Evolutionary conservation across 2,329 filamentous ascomycete species (phyloP), one percentile per base, ranked within the genome.

Genomic region (Fusarium pseudocircinatum): DNA sequence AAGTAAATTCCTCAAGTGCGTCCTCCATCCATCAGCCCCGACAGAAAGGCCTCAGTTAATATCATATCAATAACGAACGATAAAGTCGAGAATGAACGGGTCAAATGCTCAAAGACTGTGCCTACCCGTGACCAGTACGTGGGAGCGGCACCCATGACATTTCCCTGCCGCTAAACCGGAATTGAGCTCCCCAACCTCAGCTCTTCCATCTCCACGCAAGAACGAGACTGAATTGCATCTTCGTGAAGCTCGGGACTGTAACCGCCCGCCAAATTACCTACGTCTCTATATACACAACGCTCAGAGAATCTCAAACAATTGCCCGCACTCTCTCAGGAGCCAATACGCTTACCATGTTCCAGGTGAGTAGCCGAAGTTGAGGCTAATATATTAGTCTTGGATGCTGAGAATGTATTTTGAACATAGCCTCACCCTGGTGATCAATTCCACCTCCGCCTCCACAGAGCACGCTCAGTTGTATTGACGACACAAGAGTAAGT

Each of bases 391-490:
- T 20, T 44, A 7, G 24, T 24, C 24, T 47, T 24, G 24, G 12
- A 26, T 65, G 28, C 76, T 77, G 44, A 78, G 37, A 50, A 59
- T 43, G 10, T 22, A 28, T 36, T 28, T 42, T 39, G 22, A 40
- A 46, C 40, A 24, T 78, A 91, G 89, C 87, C 88, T 74, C 89
- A 92, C 79, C 92, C 91, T 44, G 89, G 91, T 80, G 91, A 95
- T 80, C 89, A 89, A 71, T 93, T 97, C 80, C 93, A 90, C 72
- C 87, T 97, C 57, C 93, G 95, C 70, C 86, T 93, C 72, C 95
- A 97, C 83, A 91, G 95, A 60, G 95, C 95, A 49, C 90, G 93
- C 69, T 95, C 93, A 30, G 93, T 97, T 37, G 86, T 96, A 30
- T 87, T 98, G 68, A 97, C 94, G 8, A 87, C 91, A 30, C 88